These are phyloP conservation scores for Eimeria falciformis DNA, from an alignment of 169 alveolate genomes.

Conservation along the genomic window DNA sequence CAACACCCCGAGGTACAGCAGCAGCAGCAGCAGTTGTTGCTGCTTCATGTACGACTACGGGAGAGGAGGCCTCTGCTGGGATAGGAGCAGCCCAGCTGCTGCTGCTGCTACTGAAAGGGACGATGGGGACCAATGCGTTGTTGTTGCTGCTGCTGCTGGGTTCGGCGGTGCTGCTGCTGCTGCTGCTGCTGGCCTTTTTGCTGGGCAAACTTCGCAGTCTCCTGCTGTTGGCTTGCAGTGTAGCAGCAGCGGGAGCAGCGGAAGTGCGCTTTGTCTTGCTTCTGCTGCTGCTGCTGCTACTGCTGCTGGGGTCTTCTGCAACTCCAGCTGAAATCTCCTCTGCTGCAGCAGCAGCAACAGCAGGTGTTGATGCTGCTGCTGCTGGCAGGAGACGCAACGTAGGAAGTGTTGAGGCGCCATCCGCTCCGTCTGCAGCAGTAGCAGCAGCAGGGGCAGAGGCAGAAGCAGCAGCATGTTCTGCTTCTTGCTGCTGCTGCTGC, in stretches of 20 bases:
- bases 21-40: slow-evolving; percentile 65
- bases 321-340: background rate
- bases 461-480: background rate
- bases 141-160: slow-evolving; percentile 27
- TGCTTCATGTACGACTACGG: background rate
- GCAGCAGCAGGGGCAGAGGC: slow-evolving; percentile 6
- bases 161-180: slow-evolving; percentile 33
- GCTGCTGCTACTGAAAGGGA: slow-evolving; percentile 9
- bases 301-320: background rate
- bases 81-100: background rate
- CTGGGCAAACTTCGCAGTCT: background rate
- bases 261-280: slow-evolving; percentile 34
- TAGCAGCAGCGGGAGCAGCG: slow-evolving; percentile 54
- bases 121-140: background rate
- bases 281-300: background rate
- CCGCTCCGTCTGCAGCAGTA: background rate
- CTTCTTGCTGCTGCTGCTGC: background rate
- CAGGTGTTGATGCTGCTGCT: background rate
- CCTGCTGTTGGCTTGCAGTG: slow-evolving; percentile 15
- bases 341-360: background rate
- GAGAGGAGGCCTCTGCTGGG: slow-evolving; percentile 6
- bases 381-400: background rate
- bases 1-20: slow-evolving; percentile 43
- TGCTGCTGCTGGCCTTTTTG: slow-evolving; percentile 13
- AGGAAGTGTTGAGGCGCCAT: background rate